Evolutionary conservation across 176 grass and related monocot species (phyloP).

Genomic region (Juncus effusus): DNA sequence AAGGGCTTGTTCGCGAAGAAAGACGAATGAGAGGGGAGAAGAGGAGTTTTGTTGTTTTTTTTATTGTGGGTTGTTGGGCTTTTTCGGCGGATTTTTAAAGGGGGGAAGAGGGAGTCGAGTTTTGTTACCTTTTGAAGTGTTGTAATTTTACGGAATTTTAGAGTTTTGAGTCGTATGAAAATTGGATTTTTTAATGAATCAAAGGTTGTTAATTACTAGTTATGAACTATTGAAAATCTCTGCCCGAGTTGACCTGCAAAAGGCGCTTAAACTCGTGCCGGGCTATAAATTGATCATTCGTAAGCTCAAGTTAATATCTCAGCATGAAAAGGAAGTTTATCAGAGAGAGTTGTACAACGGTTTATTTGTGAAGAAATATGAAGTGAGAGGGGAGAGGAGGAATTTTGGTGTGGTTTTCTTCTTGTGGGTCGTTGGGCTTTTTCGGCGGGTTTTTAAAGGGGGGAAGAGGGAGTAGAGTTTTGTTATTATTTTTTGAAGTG

Average conservation of each 20-base stretch:
- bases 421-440: conserved; percentile 56
- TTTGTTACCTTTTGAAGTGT: no score
- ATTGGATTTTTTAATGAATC: no score
- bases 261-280: conserved; percentile 59
- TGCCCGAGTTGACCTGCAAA: conserved; percentile 70
- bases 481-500: no score
- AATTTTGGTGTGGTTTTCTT: conserved; percentile 54
- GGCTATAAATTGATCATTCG: conserved; percentile 55
- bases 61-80: conserved; percentile 67
- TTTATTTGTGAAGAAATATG: conserved; percentile 42
- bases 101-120: background rate
- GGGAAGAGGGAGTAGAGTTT: background rate
- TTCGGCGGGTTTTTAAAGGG: conserved; percentile 32
- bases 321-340: conserved; percentile 80
- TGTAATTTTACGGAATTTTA: conserved; percentile 4
- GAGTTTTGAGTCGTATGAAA: background rate
- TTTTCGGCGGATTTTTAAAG: conserved; percentile 31
- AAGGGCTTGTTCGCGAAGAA: conserved; percentile 61
- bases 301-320: conserved; percentile 49
- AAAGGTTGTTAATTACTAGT: no score
- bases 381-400: conserved; percentile 43
- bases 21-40: conserved; percentile 16
- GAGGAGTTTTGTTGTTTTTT: conserved; percentile 42
- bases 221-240: background rate
- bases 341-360: conserved; percentile 86